Evolutionary conservation across 73 alveolate species (phyloP).

Genomic region (Effrenium voratum): DNA sequence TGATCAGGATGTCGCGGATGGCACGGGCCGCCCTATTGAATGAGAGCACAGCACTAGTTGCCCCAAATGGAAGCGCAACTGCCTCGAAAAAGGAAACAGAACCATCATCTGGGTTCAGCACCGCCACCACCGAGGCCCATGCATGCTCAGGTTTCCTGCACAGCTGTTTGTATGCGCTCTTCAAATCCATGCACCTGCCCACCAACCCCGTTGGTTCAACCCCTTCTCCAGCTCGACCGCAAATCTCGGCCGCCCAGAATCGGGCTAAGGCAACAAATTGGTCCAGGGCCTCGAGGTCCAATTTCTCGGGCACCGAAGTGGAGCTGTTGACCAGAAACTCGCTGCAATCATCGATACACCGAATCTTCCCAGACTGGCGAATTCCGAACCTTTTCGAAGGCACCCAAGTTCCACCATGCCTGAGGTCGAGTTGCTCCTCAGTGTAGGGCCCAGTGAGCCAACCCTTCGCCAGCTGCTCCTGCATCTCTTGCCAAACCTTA

Average conservation of each 20-base stretch:
- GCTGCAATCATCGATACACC: neutral
- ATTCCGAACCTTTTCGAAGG: constrained; percentile 14
- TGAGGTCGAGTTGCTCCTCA: neutral
- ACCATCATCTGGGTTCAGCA: neutral
- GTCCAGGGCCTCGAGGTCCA: neutral
- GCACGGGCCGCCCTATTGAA: neutral
- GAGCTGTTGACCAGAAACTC: neutral
- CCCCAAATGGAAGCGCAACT: neutral
- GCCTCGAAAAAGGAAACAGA: neutral
- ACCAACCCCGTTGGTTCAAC: no score
- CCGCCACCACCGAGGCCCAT: neutral
- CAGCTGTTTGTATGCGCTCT: neutral
- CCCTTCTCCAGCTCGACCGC: no score
- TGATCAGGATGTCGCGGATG: neutral
- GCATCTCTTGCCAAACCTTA: neutral
- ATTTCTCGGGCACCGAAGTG: neutral
- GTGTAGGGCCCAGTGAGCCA: neutral
- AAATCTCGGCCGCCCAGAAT: no score
- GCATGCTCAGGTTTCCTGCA: neutral
- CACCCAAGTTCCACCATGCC: neutral
- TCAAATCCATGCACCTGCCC: neutral
- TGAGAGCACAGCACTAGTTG: neutral
- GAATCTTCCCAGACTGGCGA: neutral
- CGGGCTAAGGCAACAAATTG: neutral
- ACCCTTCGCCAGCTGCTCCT: neutral